Evolutionary conservation across 2,329 filamentous ascomycete species (phyloP).

Genomic region (Fusarium citri): DNA sequence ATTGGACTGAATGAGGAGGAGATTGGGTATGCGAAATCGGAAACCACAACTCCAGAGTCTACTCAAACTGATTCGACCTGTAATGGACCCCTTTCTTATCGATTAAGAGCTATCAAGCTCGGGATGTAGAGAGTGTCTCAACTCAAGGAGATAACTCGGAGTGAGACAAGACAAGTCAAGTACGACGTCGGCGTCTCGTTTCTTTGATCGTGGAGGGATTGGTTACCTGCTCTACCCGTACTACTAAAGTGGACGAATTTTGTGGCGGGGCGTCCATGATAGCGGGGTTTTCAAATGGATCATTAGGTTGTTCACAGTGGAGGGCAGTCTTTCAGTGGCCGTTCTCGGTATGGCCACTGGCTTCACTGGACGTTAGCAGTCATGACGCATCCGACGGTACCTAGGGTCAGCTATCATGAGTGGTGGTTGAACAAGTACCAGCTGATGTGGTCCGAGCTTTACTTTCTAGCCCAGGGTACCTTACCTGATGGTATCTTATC

Average conservation of each 20-base stretch:
- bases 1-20: not conserved
- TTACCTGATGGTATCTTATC: not conserved
- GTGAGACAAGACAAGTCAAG: constrained; percentile 18
- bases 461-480: constrained; percentile 13
- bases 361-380: constrained; percentile 16
- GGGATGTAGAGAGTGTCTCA: constrained; percentile 2
- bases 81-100: constrained; percentile 10
- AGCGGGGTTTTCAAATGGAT: constrained; percentile 42
- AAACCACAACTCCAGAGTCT: not conserved
- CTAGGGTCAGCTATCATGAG: constrained; percentile 30
- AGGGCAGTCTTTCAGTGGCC: constrained; percentile 15
- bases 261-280: constrained; percentile 45
- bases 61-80: not conserved
- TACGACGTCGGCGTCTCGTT: constrained; percentile 13
- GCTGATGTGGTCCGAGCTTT: constrained; percentile 38
- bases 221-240: not conserved
- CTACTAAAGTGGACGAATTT: constrained; percentile 37
- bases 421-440: constrained; percentile 37
- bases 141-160: constrained; percentile 38
- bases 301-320: constrained; percentile 1
- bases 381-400: constrained; percentile 41
- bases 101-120: constrained; percentile 6
- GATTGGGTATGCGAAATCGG: constrained; percentile 9
- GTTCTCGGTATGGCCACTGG: constrained; percentile 29
- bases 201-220: constrained; percentile 33